Base-by-base conservation (phyloP, 1,139 yeast species). In the Candida pseudoviswanathii region DNA sequence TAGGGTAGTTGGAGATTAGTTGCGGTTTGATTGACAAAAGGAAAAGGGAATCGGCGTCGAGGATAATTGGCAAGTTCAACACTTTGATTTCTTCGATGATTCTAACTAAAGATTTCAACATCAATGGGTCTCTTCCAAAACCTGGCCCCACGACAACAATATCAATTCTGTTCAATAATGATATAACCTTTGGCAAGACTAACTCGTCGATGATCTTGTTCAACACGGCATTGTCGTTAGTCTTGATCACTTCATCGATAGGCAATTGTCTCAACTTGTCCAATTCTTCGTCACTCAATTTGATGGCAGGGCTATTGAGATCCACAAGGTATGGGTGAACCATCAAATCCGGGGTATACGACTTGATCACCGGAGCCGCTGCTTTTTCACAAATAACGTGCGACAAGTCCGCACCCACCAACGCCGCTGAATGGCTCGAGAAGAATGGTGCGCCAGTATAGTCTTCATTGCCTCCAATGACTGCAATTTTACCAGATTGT, bases 361-460 rank as follows among this genome's bases (percentile, higher is more conserved):
- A 70, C 67, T 94, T 94, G 62, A 94, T 91, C 8, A 89, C 85
- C 0, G 85, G 70, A 1, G 89, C 95, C 0, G 98, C 98, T 38
- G 70, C 70, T 48, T 73, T 68, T 58, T 90, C 96, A 68, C 98
- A 92, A 7, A 94, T 77, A 5, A 94, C 78, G 67, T 94, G 98
- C 32, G 94, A 82, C 72, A 94, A 75, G 62, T 94, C 99, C 41
- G 94, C 88, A 0, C 99, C 99, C 45, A 87, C 78, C 31, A 87
- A 69, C 2, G 96, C 89, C 1, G 96, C 82, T 1, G 97, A 89
- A 63, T 88, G 85, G 9, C 95, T 86, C 27, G 96, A 80, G 65
- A 94, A 94, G 69, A 77, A 94, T 2, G 99, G 99, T 0, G 99
- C 99, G 0, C 99, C 99, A 0, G 98, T 92, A 64, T 89, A 90